phyloP scores from a whole-genome alignment of 805 yeast species.

The Barnettozyma californica region DNA sequence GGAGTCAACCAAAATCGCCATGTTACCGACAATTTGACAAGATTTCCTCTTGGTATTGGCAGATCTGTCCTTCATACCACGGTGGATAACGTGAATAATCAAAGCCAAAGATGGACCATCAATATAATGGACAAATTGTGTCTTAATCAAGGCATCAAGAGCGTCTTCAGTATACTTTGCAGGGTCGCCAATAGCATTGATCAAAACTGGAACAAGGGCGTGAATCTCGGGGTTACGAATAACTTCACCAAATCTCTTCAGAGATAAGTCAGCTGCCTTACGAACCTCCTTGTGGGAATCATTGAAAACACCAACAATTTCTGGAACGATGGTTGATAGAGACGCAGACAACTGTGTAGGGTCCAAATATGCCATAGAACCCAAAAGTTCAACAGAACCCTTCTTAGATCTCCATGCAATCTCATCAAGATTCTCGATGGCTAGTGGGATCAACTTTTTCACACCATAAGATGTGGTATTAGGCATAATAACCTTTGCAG shows the following conservation, averaged over 20 bases:
- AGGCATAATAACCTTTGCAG: conserved; percentile 85
- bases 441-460: conserved; percentile 84
- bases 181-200: conserved; percentile 95
- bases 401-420: conserved; percentile 94
- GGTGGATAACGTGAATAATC: conserved; percentile 87
- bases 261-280: conserved; percentile 84
- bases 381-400: conserved; percentile 93
- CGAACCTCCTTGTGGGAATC: conserved; percentile 97
- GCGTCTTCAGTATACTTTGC: conserved; percentile 86
- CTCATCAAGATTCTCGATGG: conserved; percentile 79
- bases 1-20: conserved; percentile 92
- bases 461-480: conserved; percentile 91
- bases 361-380: conserved; percentile 96
- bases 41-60: conserved; percentile 89
- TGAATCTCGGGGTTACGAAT: conserved; percentile 97
- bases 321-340: conserved; percentile 87
- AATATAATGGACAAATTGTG: conserved; percentile 94
- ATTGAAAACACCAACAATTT: conserved; percentile 88
- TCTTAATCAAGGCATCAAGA: conserved; percentile 74
- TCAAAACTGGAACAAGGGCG: conserved; percentile 76
- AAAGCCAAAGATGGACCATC: conserved; percentile 97
- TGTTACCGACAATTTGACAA: conserved; percentile 97
- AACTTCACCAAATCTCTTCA: conserved; percentile 92
- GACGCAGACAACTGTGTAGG: conserved; percentile 91
- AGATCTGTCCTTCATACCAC: conserved; percentile 95